Conservation (phyloP, 164 flowering plant genomes). For the Nymphaea thermarum region DNA sequence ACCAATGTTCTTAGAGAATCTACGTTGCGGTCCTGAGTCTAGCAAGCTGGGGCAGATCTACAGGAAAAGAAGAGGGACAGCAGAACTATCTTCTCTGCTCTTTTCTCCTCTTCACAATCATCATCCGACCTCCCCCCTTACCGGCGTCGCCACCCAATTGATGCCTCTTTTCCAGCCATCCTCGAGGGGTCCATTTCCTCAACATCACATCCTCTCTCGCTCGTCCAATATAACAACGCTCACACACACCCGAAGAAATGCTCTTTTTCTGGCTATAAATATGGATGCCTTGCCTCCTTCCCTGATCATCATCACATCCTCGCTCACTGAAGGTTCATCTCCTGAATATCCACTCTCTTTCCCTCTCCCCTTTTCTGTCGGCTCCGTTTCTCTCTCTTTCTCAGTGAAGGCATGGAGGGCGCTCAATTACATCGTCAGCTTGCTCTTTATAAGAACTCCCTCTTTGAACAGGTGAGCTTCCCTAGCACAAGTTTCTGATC, state of each 20-base stretch:
- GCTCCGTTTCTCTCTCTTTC: background rate
- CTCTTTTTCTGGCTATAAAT: background rate
- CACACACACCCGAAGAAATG: background rate
- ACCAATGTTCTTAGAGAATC: too few species aligned
- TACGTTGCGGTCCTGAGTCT: too few species aligned
- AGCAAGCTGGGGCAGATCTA: too few species aligned
- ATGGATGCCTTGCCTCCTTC: background rate
- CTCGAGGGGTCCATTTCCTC: background rate
- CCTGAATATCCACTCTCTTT: background rate
- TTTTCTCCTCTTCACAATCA: too few species aligned
- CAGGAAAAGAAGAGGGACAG: too few species aligned
- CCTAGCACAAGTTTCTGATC: background rate
- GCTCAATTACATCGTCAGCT: slow-evolving; percentile 8
- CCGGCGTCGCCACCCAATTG: background rate
- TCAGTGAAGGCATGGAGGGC: slow-evolving; percentile 1
- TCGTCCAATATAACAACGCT: background rate
- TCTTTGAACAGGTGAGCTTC: slow-evolving; percentile 10
- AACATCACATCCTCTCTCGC: background rate
- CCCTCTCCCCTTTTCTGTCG: background rate
- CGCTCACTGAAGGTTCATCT: background rate
- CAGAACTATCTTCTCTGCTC: too few species aligned
- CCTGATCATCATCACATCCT: too few species aligned
- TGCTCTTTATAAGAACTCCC: slow-evolving; percentile 5
- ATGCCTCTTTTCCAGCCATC: background rate
- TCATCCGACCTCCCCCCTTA: too few species aligned